Evolutionary conservation across 2,329 filamentous ascomycete species (phyloP).

Genomic region (Dendryphion nanum): DNA sequence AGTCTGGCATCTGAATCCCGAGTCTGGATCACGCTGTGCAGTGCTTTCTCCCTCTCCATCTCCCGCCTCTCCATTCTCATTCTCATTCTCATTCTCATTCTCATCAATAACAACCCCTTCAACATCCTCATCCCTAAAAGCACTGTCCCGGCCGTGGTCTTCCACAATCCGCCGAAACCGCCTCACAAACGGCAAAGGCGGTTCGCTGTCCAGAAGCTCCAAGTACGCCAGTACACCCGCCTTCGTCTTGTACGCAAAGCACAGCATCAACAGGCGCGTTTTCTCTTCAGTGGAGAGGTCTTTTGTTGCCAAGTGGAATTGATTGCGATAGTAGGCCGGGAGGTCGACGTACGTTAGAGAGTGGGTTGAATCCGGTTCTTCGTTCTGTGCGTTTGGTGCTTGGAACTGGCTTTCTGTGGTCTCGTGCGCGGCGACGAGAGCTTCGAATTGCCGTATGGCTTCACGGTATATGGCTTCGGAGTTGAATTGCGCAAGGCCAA

Average conservation of each 20-base stretch:
- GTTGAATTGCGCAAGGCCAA: slow-evolving; percentile 6
- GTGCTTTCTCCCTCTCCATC: too few species aligned
- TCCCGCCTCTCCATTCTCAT: too few species aligned
- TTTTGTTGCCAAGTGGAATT: slow-evolving; percentile 5
- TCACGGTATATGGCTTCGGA: slow-evolving; percentile 7
- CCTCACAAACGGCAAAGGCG: neutral
- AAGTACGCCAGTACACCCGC: slow-evolving; percentile 5
- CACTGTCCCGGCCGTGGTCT: neutral
- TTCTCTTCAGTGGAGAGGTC: neutral
- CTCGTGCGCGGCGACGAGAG: slow-evolving; percentile 1
- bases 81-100: too few species aligned
- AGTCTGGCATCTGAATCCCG: too few species aligned
- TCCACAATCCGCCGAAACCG: slow-evolving; percentile 1
- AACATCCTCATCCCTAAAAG: too few species aligned
- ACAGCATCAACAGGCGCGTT: slow-evolving; percentile 4
- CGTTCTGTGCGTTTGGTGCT: too few species aligned
- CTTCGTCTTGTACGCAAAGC: slow-evolving; percentile 14
- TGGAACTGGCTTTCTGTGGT: neutral
- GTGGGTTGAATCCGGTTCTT: too few species aligned
- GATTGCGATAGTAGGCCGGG: slow-evolving; percentile 4
- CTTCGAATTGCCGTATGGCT: slow-evolving; percentile 10
- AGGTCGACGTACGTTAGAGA: too few species aligned
- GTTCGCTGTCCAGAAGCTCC: neutral
- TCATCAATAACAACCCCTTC: too few species aligned
- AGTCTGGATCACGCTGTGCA: too few species aligned